A percentile compares a stretch with the other conserved stretches of the same genome.
These are phyloP conservation scores for Fusarium sp. DNA, from an alignment of 2,329 filamentous ascomycete species.

Conservation along the genomic window DNA sequence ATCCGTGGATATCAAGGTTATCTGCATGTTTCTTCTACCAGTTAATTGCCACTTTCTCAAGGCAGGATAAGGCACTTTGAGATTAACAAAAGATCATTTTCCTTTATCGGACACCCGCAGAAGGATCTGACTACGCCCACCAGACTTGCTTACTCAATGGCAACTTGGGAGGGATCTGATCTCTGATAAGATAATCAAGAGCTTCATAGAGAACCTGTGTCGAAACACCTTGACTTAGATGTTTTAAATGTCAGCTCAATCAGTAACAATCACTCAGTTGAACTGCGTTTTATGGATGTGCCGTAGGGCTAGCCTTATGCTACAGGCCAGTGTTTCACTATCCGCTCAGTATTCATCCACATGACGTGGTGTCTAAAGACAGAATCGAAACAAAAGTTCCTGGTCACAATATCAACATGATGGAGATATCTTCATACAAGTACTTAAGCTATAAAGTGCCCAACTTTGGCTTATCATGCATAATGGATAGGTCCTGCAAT, in stretches of 20 bases:
- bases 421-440: rapidly evolving
- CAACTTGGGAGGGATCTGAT: not conserved
- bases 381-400: not conserved
- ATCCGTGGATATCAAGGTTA: not conserved
- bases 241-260: not conserved
- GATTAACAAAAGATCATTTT: not conserved
- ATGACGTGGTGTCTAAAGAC: not conserved
- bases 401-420: not conserved
- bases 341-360: not conserved
- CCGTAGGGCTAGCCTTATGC: conserved; percentile 3
- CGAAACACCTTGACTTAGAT: rapidly evolving
- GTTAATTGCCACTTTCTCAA: not conserved
- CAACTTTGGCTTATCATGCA: no score
- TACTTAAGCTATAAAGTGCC: no score
- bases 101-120: not conserved
- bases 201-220: no score
- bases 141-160: no score
- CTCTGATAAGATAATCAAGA: not conserved
- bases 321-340: not conserved
- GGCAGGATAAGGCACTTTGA: not conserved
- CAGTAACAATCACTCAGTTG: not conserved
- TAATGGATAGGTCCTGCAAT: no score
- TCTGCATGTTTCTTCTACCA: no score
- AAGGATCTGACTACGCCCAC: not conserved
- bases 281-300: no score